Evolutionary conservation across 108 stramenopile species (phyloP).

Genomic region (Cylindrotheca closterium): DNA sequence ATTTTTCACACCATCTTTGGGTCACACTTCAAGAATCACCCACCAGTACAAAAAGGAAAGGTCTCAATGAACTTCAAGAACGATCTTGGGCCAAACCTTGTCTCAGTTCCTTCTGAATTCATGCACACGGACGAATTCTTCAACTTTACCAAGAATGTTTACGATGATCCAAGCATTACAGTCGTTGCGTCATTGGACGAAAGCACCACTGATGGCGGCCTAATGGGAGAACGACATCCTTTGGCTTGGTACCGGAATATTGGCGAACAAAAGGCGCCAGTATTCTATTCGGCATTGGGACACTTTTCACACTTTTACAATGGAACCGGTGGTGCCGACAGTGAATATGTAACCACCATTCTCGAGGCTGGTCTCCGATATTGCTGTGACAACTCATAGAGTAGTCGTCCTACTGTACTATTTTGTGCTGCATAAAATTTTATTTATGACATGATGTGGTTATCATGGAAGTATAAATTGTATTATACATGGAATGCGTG

Average conservation of each 20-base stretch:
- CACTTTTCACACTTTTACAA: slow-evolving; percentile 17
- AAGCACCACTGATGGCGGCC: slow-evolving; percentile 17
- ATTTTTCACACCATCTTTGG: slow-evolving; percentile 20
- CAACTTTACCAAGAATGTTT: slow-evolving; percentile 17
- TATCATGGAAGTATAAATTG: no score
- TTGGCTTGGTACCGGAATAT: slow-evolving; percentile 10
- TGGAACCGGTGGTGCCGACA: neutral
- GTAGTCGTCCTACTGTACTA: no score
- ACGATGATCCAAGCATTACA: neutral
- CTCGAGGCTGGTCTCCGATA: slow-evolving; percentile 8
- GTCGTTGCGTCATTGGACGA: slow-evolving; percentile 19
- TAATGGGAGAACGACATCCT: slow-evolving; percentile 22
- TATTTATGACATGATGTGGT: no score
- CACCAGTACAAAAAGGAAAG: slow-evolving; percentile 12
- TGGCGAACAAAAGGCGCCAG: slow-evolving; percentile 7
- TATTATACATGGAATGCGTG: no score
- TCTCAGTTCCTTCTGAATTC: slow-evolving; percentile 7
- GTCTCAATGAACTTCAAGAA: slow-evolving; percentile 1
- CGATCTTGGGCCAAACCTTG: neutral
- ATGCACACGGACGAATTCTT: slow-evolving; percentile 23
- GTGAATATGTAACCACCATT: slow-evolving; percentile 2
- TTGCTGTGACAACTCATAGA: slow-evolving; percentile 2
- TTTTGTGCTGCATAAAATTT: no score
- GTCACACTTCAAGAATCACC: slow-evolving; percentile 26
- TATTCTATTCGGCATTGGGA: slow-evolving; percentile 13